These are phyloP conservation scores for Dispira parvispora DNA, from an alignment of 192 early-diverging fungal genomes.

Conservation along the genomic window DNA sequence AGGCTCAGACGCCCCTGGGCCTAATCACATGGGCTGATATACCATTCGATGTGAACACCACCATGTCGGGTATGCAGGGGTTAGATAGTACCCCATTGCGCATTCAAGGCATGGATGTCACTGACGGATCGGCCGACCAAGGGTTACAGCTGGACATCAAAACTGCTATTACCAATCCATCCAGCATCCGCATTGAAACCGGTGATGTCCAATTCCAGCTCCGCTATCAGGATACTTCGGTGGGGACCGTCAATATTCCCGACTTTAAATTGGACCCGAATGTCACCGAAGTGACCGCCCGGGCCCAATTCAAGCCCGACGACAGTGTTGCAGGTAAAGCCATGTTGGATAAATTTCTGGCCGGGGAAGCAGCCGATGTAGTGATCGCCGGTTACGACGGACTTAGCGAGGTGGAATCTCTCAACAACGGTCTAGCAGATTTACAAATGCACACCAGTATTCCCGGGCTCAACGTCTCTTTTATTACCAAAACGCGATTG, in stretches of 20 bases:
- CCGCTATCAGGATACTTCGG: slow-evolving; percentile 20
- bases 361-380: slow-evolving; percentile 24
- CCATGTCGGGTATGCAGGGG: slow-evolving; percentile 35
- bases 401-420: slow-evolving; percentile 27
- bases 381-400: slow-evolving; percentile 22
- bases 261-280: slow-evolving; percentile 20
- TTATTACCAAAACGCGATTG: slow-evolving; percentile 25
- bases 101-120: slow-evolving; percentile 35
- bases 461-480: slow-evolving; percentile 26
- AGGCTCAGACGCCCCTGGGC: slow-evolving; percentile 36
- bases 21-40: slow-evolving; percentile 30
- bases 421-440: slow-evolving; percentile 24
- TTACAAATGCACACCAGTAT: slow-evolving; percentile 26
- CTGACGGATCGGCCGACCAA: slow-evolving; percentile 25
- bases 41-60: slow-evolving; percentile 31
- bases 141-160: slow-evolving; percentile 22
- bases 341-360: slow-evolving; percentile 31
- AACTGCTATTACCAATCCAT: slow-evolving; percentile 27
- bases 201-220: slow-evolving; percentile 33
- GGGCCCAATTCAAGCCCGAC: slow-evolving; percentile 29
- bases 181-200: slow-evolving; percentile 25
- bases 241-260: slow-evolving; percentile 29
- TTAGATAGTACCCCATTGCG: slow-evolving; percentile 30
- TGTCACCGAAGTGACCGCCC: slow-evolving; percentile 22
- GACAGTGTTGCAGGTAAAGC: slow-evolving; percentile 23